Conservation (phyloP, 169 alveolate genomes). For the Eimeria brunetti region DNA sequence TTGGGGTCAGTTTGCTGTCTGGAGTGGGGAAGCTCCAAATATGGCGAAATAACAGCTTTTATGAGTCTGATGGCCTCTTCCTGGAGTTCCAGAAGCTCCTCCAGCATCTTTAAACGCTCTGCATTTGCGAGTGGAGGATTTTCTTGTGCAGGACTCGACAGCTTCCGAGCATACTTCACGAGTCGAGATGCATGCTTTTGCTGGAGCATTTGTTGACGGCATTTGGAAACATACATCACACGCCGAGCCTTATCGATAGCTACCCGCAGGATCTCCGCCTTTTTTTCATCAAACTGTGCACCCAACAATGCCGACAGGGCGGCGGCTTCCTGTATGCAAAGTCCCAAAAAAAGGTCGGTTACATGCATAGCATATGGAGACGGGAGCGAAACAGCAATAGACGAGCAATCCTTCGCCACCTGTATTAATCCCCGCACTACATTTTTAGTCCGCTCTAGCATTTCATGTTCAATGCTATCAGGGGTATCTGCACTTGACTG, state of each 20-base stretch:
- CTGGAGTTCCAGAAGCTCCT: not conserved
- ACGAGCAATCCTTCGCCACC: not conserved
- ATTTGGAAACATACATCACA: not conserved
- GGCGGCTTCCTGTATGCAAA: conserved; percentile 4
- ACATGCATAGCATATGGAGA: not conserved
- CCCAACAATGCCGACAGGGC: not conserved
- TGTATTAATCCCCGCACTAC: not conserved
- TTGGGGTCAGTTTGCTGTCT: too few relatives aligned
- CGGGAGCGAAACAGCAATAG: not conserved
- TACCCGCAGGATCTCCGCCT: not conserved
- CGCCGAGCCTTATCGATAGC: not conserved
- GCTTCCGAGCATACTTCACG: not conserved
- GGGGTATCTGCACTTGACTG: not conserved
- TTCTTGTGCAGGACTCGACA: not conserved
- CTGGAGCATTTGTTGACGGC: not conserved
- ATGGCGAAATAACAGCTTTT: not conserved
- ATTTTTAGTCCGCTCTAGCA: not conserved
- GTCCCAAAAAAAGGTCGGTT: not conserved
- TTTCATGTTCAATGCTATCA: not conserved
- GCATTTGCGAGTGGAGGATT: not conserved
- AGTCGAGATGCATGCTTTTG: not conserved
- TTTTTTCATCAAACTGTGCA: not conserved
- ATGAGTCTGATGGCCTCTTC: not conserved
- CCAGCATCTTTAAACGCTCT: not conserved
- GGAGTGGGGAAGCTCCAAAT: not conserved